These are phyloP conservation scores for Cornus kousa DNA, from an alignment of 148 eudicot species.

Conservation along the genomic window DNA sequence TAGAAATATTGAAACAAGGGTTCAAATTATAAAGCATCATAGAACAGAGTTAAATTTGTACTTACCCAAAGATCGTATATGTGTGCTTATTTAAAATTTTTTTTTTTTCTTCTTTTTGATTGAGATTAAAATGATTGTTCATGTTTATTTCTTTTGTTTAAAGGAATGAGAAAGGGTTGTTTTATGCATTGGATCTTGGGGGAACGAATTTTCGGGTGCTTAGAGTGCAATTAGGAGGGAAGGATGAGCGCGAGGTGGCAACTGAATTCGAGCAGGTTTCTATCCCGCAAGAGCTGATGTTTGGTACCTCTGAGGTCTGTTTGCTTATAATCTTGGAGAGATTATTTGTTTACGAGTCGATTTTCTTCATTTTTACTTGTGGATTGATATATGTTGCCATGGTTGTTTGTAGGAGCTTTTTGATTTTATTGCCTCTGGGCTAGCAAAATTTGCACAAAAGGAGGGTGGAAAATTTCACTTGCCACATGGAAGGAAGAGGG, in stretches of 20 bases:
- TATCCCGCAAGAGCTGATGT: slow-evolving; percentile 69
- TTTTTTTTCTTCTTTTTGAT: background rate
- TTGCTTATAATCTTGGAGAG: background rate
- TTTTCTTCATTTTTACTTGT: background rate
- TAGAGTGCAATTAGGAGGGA: slow-evolving; percentile 72
- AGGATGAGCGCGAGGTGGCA: slow-evolving; percentile 50
- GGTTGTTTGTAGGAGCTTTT: slow-evolving; percentile 63
- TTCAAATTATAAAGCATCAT: background rate
- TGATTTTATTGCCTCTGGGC: slow-evolving; percentile 66
- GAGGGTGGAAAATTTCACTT: slow-evolving; percentile 49
- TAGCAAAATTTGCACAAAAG: slow-evolving; percentile 52
- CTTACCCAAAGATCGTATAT: background rate
- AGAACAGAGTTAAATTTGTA: background rate
- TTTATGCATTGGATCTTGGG: slow-evolving; percentile 82
- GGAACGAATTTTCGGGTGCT: slow-evolving; percentile 82
- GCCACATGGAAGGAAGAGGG: slow-evolving; percentile 51
- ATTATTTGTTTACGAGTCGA: background rate
- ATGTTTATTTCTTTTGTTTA: background rate
- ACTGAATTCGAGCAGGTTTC: slow-evolving; percentile 67
- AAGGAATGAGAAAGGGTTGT: slow-evolving; percentile 78
- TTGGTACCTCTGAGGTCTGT: slow-evolving; percentile 67
- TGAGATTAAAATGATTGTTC: background rate
- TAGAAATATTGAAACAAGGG: background rate
- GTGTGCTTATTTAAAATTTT: too few species aligned
- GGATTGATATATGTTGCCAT: slow-evolving; percentile 7